Evolutionary conservation across 805 yeast genomes (phyloP).

Genomic region (Yarrowia yakushimensis): DNA sequence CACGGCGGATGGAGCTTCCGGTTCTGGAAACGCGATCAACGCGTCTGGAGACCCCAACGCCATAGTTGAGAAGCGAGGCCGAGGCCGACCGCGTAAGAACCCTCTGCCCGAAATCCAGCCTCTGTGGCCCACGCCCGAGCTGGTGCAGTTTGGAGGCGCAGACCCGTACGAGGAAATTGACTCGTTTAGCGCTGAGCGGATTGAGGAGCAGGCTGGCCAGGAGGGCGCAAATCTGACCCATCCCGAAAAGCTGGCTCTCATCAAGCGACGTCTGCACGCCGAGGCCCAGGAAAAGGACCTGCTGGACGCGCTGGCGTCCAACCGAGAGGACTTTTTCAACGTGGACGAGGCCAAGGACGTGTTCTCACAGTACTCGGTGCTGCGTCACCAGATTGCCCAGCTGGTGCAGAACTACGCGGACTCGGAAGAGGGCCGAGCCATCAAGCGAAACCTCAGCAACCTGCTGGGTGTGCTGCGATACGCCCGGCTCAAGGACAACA

Average conservation of each 20-base stretch:
- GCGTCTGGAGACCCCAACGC: background rate
- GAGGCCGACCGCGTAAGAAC: constrained; percentile 21
- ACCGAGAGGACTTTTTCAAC: background rate
- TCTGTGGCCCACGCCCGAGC: constrained; percentile 5
- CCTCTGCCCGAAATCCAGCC: background rate
- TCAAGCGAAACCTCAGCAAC: background rate
- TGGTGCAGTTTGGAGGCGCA: constrained; percentile 14
- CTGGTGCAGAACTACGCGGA: background rate
- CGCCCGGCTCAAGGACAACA: background rate
- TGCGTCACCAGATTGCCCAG: background rate
- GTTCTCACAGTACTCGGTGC: background rate
- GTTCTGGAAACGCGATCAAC: constrained; percentile 2
- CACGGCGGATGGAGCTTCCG: background rate
- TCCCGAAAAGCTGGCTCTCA: constrained; percentile 5
- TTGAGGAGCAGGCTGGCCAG: constrained; percentile 10
- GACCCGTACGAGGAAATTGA: constrained; percentile 17
- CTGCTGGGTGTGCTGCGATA: constrained; percentile 2
- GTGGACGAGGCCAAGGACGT: background rate
- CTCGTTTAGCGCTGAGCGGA: background rate
- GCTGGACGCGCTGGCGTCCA: background rate
- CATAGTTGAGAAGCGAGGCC: background rate
- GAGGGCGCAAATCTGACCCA: background rate
- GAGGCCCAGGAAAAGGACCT: background rate
- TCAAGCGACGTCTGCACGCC: constrained; percentile 4
- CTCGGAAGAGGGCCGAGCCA: background rate